Evolutionary conservation across 148 eudicot species (phyloP), one percentile per base, ranked within the genome.

Genomic region (Chenopodium quinoa): DNA sequence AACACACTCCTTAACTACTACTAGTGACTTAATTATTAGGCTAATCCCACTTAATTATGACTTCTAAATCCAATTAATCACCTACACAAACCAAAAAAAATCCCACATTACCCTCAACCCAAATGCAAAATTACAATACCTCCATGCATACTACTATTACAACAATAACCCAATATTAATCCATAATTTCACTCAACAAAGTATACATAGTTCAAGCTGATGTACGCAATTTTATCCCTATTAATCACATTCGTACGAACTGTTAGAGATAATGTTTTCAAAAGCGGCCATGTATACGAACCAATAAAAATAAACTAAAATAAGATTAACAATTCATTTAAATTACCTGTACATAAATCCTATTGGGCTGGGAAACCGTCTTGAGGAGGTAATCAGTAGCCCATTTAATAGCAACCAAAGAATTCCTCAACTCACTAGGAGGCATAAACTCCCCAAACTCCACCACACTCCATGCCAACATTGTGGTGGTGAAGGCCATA

Each of bases 401-500:
- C 98, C 98, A 95, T 62, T 90, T 86, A 19, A 91, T 79, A 76
- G 98, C 94, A 54, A 86, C 92, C 83, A 93, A 81, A 60, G 94
- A 89, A 29, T 89, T 86, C 74, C 88, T 77, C 63, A 78, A 19
- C 83, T 95, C 97, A 70, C 47, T 71, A 11, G 88, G 71, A 13
- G 93, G 94, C 98, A 95, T 95, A 9, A 50, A 32, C 17, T 90
- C 90, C 0, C 97, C 97, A 76, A 95, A 95, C 82, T 95, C 97
- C 25, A 92, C 86, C 46, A 93, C 97, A 65, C 97, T 90, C 98
- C 98, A 95, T 11, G 97, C 93, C 88, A 95, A 40, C 97, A 95
- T 93, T 48, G 98, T 95, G 2, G 98, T 84, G 16, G 97, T 92
- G 75, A 95, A 95, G 5, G 99, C 99, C 99, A 93, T 95, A 60